Percentiles rank a stretch among this genome's conserved stretches.
Evolutionary conservation across 345 rosid genomes (phyloP).

Genomic region (Linum tenue): DNA sequence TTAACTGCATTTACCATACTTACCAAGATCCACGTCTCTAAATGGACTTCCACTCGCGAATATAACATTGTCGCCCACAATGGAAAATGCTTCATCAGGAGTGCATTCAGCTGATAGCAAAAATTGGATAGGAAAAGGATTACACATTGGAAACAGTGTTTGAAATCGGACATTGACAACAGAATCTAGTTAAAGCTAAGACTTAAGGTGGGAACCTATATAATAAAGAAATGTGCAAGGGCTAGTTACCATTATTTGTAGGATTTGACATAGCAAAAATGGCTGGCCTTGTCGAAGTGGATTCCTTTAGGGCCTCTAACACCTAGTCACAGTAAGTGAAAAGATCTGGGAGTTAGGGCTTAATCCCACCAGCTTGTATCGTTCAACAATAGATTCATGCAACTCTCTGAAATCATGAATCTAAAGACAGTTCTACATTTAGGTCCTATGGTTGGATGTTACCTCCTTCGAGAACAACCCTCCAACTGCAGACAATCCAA

Average conservation of each 20-base stretch:
- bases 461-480: slow-evolving; percentile 97
- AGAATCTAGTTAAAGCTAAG: not conserved
- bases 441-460: slow-evolving; percentile 1
- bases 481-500: slow-evolving; percentile 99
- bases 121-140: not conserved
- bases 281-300: slow-evolving; percentile 95
- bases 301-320: slow-evolving; percentile 84
- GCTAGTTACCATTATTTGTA: slow-evolving; percentile 61
- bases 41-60: slow-evolving; percentile 99
- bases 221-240: not conserved
- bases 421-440: not conserved
- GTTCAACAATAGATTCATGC: not conserved
- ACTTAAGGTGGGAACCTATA: not conserved
- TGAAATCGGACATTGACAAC: slow-evolving; percentile 1
- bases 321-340: slow-evolving; percentile 43
- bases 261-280: slow-evolving; percentile 99
- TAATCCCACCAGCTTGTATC: not conserved
- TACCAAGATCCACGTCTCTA: slow-evolving; percentile 79
- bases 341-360: not conserved
- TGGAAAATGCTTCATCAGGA: slow-evolving; percentile 83
- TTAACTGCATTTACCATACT: slow-evolving; percentile 9
- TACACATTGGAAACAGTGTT: not conserved
- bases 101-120: slow-evolving; percentile 78
- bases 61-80: slow-evolving; percentile 80
- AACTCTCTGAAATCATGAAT: not conserved